Evolutionary conservation across 495 filamentous ascomycete species (phyloP), one percentile per base, ranked within the genome.

Genomic region (Hypoxylon perforatum): DNA sequence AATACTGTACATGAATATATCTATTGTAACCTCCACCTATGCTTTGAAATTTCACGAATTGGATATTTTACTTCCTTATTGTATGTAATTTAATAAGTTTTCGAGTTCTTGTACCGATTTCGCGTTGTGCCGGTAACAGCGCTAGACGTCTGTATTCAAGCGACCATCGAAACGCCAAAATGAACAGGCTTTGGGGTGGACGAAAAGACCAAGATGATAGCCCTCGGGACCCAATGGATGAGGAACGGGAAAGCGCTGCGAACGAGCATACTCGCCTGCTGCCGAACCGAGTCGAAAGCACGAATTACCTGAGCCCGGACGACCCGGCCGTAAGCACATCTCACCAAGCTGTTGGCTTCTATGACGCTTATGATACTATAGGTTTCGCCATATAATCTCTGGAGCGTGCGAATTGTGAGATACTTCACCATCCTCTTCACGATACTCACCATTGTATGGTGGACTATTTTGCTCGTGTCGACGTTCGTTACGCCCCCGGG

Each of bases 341-440:
- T 22, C 15, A 33, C 6, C 21, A 2, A 52, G 14, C 54, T 35
- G 10, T 36, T 3, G n/a, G 18, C 10, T 17, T 39, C n/a, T 18
- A 39, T 63, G 9, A 67, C 36, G 70, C 30, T 42, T 21, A 21
- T 22, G 1, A 36, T 15, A 35, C n/a, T 14, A 12, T 56, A 94
- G 91, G 91, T 98, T 28, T 93, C 95, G 1, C 95, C 95, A 0
- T 97, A 97, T 79, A 99, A 99, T 72, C 87, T 97, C 52, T 96
- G 91, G 87, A 90, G 87, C 62, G 90, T 99, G 36, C 88, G 95
- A 25, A 82, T 90, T 30, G 78, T 94, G 12, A 87, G 92, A 65
- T 90, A 85, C 73, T 70, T 93, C 38, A 91, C 91, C 3, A 84
- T 94, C 57, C 53, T 91, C 50, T 90, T 97, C 69, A 81, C 93